phyloP scores from a whole-genome alignment of 306 rosid species.

The Cucumis cinereus region DNA sequence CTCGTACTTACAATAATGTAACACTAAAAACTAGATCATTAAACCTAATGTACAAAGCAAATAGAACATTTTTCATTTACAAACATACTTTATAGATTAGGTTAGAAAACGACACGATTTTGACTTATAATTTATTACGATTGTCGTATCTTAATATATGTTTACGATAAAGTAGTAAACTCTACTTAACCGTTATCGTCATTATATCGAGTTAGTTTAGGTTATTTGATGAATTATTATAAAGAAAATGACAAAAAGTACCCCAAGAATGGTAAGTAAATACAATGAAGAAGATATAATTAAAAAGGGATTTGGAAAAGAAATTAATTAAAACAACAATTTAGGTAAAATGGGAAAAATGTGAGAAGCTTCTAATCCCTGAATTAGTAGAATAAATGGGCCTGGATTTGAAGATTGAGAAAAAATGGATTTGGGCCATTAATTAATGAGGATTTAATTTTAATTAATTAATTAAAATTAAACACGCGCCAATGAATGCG shows the following conservation, averaged over 20 bases:
- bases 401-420: background rate
- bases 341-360: background rate
- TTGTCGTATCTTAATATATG: background rate
- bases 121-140: background rate
- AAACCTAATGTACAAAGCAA: too few species aligned
- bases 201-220: background rate
- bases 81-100: background rate
- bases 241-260: background rate
- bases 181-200: background rate
- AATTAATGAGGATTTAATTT: background rate
- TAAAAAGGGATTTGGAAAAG: background rate
- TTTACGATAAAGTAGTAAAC: background rate
- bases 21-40: too few species aligned
- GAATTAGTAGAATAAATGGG: background rate
- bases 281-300: background rate
- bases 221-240: background rate
- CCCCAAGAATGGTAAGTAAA: background rate
- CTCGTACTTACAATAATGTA: too few species aligned
- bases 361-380: background rate
- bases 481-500: conserved; percentile 6
- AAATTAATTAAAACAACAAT: background rate
- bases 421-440: background rate
- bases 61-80: background rate
- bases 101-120: background rate
- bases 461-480: too few species aligned